Evolutionary conservation across 495 filamentous ascomycete species (phyloP), one percentile per base, ranked within the genome.

Genomic region (Aspergillus funiculosus): DNA sequence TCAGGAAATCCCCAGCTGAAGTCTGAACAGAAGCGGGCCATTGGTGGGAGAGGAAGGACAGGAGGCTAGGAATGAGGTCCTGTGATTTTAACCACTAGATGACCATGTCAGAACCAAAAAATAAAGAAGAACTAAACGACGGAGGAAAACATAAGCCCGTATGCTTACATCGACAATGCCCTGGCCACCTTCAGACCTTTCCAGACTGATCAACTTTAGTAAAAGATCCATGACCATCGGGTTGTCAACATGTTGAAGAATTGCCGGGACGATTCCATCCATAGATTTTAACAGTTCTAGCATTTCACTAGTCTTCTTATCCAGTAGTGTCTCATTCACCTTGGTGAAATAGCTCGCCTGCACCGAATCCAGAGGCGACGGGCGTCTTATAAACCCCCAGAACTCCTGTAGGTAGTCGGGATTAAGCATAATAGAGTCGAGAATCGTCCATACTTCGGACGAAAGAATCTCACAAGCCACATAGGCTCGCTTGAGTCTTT

Each of bases 301-400:
- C 89, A 96, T 97, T 49, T 95, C 90, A 51, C 89, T 85, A 22
- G 94, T 96, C 76, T 97, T 97, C 65, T 89, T 94, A 63, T 96
- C 94, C 42, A 99, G 81, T 13, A 99, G 68, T 2, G 89, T 82
- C 62, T 99, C 92, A 67, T 96, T 97, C 52, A 99, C 88, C 60
- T 97, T 99, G 11, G 92, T 97, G 61, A 99, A 99, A 54, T 97
- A 97, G 51, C 90, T 89, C 5, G 92, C 92, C 67, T 95, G 90
- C 2, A 95, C 72, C 18, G 89, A 83, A 60, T 97, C 91, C 39
- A 99, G 75, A 11, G 90, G 87, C 14, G 87, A 68, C 4, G 84
- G 71, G 15, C 81, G 77, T 55, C 86, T 85, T 39, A 97, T 61
- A 62, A 94, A 99, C 10, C 81, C 71, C 92, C 92, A 99, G 66